Evolutionary conservation across 495 filamentous ascomycete species (phyloP).

Genomic region (Staphylotrichum longicolle): DNA sequence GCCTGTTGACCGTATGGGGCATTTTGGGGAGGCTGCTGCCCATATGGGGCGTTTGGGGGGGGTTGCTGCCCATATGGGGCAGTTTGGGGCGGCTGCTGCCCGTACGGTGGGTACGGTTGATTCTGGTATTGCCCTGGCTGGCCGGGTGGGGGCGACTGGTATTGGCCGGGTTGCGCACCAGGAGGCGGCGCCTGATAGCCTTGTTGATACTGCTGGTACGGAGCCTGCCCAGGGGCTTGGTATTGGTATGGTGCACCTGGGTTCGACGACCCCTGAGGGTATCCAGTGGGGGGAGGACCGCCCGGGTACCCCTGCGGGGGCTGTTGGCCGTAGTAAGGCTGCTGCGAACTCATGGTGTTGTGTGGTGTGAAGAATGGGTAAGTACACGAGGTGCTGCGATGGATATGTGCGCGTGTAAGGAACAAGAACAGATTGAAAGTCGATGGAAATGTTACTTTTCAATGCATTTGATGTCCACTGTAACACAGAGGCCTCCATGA

Average conservation of each 20-base stretch:
- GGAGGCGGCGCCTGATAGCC: constrained; percentile 2
- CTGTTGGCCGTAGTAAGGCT: constrained; percentile 9
- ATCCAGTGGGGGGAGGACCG: not conserved
- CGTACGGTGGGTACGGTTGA: not conserved
- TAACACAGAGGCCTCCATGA: not conserved
- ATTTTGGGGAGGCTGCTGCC: not conserved
- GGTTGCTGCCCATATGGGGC: constrained; percentile 1
- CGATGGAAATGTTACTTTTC: too few species aligned
- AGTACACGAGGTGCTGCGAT: not conserved
- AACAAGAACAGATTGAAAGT: too few species aligned
- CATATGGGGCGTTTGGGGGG: not conserved
- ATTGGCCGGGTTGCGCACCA: constrained; percentile 1
- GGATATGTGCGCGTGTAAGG: too few species aligned
- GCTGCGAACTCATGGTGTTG: constrained; percentile 1
- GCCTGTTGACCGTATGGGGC: not conserved
- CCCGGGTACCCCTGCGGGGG: constrained; percentile 9
- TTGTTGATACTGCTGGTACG: constrained; percentile 4
- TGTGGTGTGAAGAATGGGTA: not conserved
- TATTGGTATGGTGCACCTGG: constrained; percentile 1
- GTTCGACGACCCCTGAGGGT: not conserved
- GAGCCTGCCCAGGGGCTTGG: constrained; percentile 5
- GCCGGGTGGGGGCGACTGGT: not conserved
- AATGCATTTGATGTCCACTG: too few species aligned
- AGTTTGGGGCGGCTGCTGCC: not conserved
- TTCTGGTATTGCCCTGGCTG: constrained; percentile 6